These are phyloP conservation scores for Jatropha podagrica DNA, from an alignment of 441 rosid genomes.

Conservation along the genomic window DNA sequence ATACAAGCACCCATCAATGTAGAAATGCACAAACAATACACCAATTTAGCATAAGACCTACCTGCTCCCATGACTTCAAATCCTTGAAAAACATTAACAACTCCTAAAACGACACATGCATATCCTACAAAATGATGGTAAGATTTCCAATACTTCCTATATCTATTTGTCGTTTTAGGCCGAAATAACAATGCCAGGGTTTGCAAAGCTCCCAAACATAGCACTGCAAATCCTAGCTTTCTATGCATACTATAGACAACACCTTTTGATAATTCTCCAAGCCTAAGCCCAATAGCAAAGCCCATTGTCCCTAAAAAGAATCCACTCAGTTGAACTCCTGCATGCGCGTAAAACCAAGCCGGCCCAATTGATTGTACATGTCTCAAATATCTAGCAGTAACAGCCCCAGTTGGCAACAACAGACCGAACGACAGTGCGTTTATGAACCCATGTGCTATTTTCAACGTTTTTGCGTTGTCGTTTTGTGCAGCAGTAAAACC, in stretches of 20 bases:
- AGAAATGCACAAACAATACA: constrained; percentile 73
- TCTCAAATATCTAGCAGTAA: constrained; percentile 71
- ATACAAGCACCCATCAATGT: constrained; percentile 70
- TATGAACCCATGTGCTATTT: constrained; percentile 51
- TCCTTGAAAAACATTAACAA: constrained; percentile 93
- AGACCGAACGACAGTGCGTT: constrained; percentile 83
- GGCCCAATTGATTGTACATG: constrained; percentile 72
- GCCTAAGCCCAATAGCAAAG: constrained; percentile 66
- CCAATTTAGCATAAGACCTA: constrained; percentile 64
- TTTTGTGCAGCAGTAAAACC: constrained; percentile 46
- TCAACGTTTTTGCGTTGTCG: constrained; percentile 38
- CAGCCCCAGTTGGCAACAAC: constrained; percentile 66
- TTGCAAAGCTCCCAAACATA: constrained; percentile 61
- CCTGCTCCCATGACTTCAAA: constrained; percentile 81
- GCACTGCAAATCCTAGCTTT: constrained; percentile 71
- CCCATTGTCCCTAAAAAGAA: constrained; percentile 69
- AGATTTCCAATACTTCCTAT: constrained; percentile 91
- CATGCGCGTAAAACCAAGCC: constrained; percentile 81
- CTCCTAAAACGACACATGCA: constrained; percentile 79
- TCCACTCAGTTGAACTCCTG: constrained; percentile 58
- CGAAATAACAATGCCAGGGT: constrained; percentile 78
- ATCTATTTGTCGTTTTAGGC: constrained; percentile 84
- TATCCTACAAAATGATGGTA: constrained; percentile 97
- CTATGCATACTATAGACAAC: constrained; percentile 68
- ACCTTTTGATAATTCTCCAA: constrained; percentile 65